A percentile compares a stretch with the other conserved stretches of the same genome.
phyloP scores from a whole-genome alignment of 2,329 filamentous ascomycete genomes.

The Fusarium coffeatum region DNA sequence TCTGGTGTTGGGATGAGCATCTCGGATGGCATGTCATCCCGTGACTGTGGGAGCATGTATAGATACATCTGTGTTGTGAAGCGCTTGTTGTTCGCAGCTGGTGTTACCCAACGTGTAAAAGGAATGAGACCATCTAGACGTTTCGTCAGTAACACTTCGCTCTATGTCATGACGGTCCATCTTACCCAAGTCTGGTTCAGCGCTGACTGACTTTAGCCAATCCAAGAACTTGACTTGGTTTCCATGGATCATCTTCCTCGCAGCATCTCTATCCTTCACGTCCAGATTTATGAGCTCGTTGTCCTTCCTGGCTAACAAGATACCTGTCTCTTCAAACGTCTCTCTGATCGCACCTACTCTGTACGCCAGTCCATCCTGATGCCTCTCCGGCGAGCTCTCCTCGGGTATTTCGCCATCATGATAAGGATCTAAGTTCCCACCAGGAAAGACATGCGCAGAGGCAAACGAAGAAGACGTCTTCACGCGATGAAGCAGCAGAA shows the following conservation, averaged over 20 bases:
- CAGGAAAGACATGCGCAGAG: conserved; percentile 94
- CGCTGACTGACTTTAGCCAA: conserved; percentile 70
- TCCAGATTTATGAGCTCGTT: conserved; percentile 71
- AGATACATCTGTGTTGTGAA: conserved; percentile 98
- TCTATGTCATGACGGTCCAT: background rate
- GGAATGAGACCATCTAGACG: conserved; percentile 74
- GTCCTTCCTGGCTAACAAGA: conserved; percentile 74
- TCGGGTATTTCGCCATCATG: conserved; percentile 75
- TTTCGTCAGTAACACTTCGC: conserved; percentile 8
- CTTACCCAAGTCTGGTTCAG: conserved; percentile 73
- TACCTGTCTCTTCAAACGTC: conserved; percentile 94
- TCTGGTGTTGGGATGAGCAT: conserved; percentile 77
- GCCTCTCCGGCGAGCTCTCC: conserved; percentile 64
- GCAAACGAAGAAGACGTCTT: conserved; percentile 85
- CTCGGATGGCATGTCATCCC: conserved; percentile 52
- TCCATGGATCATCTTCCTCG: conserved; percentile 75
- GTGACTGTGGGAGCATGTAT: conserved; percentile 77
- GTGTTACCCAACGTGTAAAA: conserved; percentile 94
- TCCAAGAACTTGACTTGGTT: conserved; percentile 73
- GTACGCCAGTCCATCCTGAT: conserved; percentile 79
- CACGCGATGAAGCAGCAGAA: conserved; percentile 88
- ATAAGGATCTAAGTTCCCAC: conserved; percentile 80
- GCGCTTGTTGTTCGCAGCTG: conserved; percentile 74
- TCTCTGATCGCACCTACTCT: conserved; percentile 87
- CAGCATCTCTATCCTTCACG: conserved; percentile 70